These are phyloP conservation scores for Sanguinoderma infundibulare DNA, from an alignment of 1,284 basidiomycete species.

Conservation along the genomic window DNA sequence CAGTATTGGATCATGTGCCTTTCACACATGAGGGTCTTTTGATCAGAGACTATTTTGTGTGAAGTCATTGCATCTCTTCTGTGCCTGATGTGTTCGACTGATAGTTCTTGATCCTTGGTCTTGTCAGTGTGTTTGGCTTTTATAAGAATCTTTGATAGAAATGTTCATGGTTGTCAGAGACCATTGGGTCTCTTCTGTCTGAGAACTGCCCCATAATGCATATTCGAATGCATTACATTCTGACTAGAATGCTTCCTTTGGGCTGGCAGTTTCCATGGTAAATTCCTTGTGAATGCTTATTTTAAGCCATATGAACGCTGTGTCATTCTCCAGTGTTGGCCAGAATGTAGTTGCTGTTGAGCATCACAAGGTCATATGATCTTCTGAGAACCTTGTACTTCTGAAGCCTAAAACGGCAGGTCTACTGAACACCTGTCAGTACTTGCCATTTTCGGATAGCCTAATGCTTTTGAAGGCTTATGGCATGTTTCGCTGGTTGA, in stretches of 20 bases:
- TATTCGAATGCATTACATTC: conserved; percentile 25
- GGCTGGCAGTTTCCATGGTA: conserved; percentile 27
- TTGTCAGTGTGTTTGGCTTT: conserved; percentile 45
- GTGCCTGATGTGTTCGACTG: conserved; percentile 36
- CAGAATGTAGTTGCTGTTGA: conserved; percentile 31
- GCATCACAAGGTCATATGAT: conserved; percentile 9
- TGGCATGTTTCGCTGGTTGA: conserved; percentile 28
- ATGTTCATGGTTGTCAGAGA: conserved; percentile 34
- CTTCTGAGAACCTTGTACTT: conserved; percentile 41
- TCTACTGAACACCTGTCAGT: conserved; percentile 33
- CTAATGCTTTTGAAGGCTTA: conserved; percentile 44
- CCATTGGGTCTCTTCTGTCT: background rate
- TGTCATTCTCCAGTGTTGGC: conserved; percentile 22
- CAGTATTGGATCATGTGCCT: background rate
- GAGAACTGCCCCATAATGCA: background rate
- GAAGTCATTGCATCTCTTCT: conserved; percentile 31
- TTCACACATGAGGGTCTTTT: conserved; percentile 40
- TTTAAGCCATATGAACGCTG: conserved; percentile 38
- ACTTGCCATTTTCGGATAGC: conserved; percentile 41
- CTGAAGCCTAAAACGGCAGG: conserved; percentile 46
- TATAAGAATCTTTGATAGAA: conserved; percentile 35
- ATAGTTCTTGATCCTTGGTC: conserved; percentile 51
- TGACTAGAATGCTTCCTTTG: conserved; percentile 19
- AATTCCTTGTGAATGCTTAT: conserved; percentile 27
- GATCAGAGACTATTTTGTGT: conserved; percentile 38